Percentiles rank a stretch among this genome's conserved stretches.
Conservation (phyloP, 2,329 filamentous ascomycete species). For the Pseudodiploospora longispora region DNA sequence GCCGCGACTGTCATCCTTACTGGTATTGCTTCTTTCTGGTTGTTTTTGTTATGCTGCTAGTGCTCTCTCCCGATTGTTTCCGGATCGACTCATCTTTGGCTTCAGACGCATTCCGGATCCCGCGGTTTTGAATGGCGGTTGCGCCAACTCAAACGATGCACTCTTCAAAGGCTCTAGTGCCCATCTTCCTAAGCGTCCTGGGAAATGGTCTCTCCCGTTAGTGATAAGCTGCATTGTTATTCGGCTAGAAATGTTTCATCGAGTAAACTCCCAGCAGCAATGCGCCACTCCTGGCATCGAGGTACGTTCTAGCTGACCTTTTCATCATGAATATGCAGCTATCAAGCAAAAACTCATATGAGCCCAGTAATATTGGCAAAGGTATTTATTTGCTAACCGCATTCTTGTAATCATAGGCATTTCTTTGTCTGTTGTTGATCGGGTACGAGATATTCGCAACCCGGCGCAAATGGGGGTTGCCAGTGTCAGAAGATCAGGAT, state of each 20-base stretch:
- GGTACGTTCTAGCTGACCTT: slow-evolving; percentile 18
- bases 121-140: slow-evolving; percentile 13
- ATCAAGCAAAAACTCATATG: too few relatives aligned
- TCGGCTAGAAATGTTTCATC: slow-evolving; percentile 40
- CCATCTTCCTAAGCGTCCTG: slow-evolving; percentile 36
- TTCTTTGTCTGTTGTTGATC: slow-evolving; percentile 37
- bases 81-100: slow-evolving; percentile 35
- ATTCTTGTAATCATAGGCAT: slow-evolving; percentile 27
- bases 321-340: too few relatives aligned
- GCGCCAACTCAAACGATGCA: slow-evolving; percentile 13
- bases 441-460: slow-evolving; percentile 35
- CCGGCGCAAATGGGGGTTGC: slow-evolving; percentile 21
- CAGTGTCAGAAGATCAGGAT: slow-evolving; percentile 28
- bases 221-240: slow-evolving; percentile 37
- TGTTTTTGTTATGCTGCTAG: slow-evolving; percentile 32
- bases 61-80: slow-evolving; percentile 36
- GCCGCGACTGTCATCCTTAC: slow-evolving; percentile 38
- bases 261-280: slow-evolving; percentile 38
- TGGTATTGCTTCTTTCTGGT: slow-evolving; percentile 39
- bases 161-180: slow-evolving; percentile 26
- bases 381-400: not conserved
- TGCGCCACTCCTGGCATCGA: slow-evolving; percentile 43
- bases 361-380: too few relatives aligned
- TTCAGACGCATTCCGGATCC: slow-evolving; percentile 11
- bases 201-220: slow-evolving; percentile 35